Conservation (phyloP, 371 early-diverging fungal genomes). For the Mucor velutinosus region DNA sequence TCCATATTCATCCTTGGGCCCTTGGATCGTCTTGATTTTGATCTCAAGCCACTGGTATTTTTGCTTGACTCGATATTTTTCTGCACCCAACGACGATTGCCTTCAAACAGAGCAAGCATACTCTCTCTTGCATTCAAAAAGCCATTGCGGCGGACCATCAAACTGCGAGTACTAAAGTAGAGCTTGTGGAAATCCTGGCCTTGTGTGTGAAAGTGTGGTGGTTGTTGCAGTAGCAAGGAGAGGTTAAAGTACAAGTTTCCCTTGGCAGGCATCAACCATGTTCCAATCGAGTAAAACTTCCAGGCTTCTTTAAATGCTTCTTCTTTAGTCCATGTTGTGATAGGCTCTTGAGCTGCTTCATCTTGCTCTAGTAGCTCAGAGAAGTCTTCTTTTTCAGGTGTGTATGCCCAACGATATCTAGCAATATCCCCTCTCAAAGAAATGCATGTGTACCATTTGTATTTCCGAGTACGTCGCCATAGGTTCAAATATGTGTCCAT, state of each 20-base stretch:
- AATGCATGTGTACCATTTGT: constrained; percentile 60
- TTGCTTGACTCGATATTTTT: constrained; percentile 8
- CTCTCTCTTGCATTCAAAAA: constrained; percentile 53
- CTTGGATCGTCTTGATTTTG: constrained; percentile 8
- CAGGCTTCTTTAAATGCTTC: constrained; percentile 51
- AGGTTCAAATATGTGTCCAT: constrained; percentile 25
- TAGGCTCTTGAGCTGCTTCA: background rate
- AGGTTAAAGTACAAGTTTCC: constrained; percentile 53
- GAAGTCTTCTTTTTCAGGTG: constrained; percentile 28
- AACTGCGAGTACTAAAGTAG: constrained; percentile 44
- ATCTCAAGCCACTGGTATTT: background rate
- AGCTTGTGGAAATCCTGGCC: constrained; percentile 39
- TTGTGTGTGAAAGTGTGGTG: background rate
- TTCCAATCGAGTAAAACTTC: constrained; percentile 56
- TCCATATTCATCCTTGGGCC: background rate
- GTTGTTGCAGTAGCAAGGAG: constrained; percentile 30
- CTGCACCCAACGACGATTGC: constrained; percentile 44
- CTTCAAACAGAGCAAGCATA: constrained; percentile 44
- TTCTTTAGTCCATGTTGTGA: constrained; percentile 7
- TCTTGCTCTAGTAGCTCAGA: background rate
- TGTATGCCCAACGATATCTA: constrained; percentile 60
- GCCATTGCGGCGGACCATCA: constrained; percentile 52
- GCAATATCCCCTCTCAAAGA: constrained; percentile 62
- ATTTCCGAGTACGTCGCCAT: constrained; percentile 40
- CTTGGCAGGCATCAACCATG: constrained; percentile 61